These are phyloP conservation scores for Vaccinium myrtillus DNA, from an alignment of 148 eudicot genomes.

Conservation along the genomic window DNA sequence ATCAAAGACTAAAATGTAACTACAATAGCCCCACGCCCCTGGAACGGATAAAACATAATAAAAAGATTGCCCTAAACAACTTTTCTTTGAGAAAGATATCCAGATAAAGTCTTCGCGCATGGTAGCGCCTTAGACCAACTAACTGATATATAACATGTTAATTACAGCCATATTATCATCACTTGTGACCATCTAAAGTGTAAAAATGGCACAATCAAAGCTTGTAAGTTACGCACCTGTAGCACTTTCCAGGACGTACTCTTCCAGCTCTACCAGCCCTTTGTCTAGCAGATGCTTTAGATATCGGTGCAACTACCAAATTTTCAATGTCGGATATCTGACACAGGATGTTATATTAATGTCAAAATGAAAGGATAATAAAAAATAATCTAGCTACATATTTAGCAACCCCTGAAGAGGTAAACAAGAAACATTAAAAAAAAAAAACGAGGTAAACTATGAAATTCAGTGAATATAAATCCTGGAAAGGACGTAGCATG, in stretches of 20 bases:
- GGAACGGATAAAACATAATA: not conserved
- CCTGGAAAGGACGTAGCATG: not conserved
- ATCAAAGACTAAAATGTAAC: not conserved
- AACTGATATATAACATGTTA: not conserved
- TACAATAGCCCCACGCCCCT: not conserved
- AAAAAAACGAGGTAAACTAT: not conserved
- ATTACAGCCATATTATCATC: not conserved
- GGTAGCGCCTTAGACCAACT: not conserved
- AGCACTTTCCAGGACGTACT: conserved; percentile 96
- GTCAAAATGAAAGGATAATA: not conserved
- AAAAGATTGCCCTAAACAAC: not conserved
- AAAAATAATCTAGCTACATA: not conserved
- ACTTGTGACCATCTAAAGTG: not conserved
- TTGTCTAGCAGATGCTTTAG: conserved; percentile 97
- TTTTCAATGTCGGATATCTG: conserved; percentile 92
- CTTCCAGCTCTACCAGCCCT: conserved; percentile 99
- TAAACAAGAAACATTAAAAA: not conserved
- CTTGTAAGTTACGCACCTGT: conserved; percentile 46
- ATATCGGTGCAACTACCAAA: conserved; percentile 90
- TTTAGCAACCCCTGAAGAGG: not conserved
- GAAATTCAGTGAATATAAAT: not conserved
- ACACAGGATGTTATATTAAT: conserved; percentile 17
- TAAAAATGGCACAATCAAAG: not conserved
- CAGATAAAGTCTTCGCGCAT: not conserved
- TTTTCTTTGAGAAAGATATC: not conserved